Conservation (phyloP, 805 yeast species). For the Scheffersomyces coipomensis region DNA sequence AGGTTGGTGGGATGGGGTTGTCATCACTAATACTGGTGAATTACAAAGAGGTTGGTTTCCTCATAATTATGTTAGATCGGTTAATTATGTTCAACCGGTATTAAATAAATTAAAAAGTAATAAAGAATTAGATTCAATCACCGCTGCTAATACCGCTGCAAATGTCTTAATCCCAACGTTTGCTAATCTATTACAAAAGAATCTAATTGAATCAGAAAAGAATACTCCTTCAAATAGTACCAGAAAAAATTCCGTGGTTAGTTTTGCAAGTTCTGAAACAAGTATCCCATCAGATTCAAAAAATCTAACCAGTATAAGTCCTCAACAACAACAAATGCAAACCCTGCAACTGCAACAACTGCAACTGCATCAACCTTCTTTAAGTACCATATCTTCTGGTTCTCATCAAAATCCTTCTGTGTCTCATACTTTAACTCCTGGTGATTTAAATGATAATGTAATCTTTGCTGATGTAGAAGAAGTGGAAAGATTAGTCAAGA, state of each 20-base stretch:
- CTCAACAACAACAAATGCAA: background rate
- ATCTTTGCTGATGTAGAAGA: slow-evolving; percentile 16
- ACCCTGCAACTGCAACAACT: background rate
- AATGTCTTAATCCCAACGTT: slow-evolving; percentile 44
- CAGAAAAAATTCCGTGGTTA: slow-evolving; percentile 48
- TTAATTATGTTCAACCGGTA: slow-evolving; percentile 42
- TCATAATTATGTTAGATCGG: slow-evolving; percentile 52
- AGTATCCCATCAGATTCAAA: slow-evolving; percentile 23
- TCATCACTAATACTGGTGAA: slow-evolving; percentile 32
- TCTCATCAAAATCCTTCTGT: slow-evolving; percentile 9
- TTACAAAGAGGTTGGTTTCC: slow-evolving; percentile 85
- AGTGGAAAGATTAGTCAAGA: slow-evolving; percentile 27
- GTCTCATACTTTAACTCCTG: slow-evolving; percentile 12
- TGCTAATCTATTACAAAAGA: slow-evolving; percentile 35
- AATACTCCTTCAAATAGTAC: slow-evolving; percentile 31
- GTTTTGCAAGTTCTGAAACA: slow-evolving; percentile 47
- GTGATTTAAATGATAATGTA: slow-evolving; percentile 4
- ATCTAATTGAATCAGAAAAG: slow-evolving; percentile 29
- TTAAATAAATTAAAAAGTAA: slow-evolving; percentile 35
- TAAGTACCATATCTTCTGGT: slow-evolving; percentile 1
- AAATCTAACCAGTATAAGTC: slow-evolving; percentile 2
- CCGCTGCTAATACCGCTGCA: slow-evolving; percentile 48
- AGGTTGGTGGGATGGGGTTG: slow-evolving; percentile 90
- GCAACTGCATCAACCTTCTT: background rate
- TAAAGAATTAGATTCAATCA: slow-evolving; percentile 40